Percentiles rank a stretch among this genome's conserved stretches.
Conservation (phyloP, 768 basidiomycete genomes). For the Psilocybe subaeruginosa region DNA sequence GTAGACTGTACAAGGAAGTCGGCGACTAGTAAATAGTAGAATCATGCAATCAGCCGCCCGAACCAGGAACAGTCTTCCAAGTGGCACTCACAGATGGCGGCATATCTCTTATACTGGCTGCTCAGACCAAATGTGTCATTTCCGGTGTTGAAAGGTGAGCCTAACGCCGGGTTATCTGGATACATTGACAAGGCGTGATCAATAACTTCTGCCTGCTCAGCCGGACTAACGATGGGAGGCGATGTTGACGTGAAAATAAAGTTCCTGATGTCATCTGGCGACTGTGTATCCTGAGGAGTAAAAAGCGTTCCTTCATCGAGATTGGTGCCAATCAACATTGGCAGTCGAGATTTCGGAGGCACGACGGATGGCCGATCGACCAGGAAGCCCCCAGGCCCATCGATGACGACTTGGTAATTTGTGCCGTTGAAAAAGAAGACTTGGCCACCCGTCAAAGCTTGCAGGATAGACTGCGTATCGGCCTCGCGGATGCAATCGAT, state of each 20-base stretch:
- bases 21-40: constrained; percentile 22
- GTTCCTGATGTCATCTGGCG: constrained; percentile 26
- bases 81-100: constrained; percentile 26
- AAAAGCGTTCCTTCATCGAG: constrained; percentile 38
- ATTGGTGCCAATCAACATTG: constrained; percentile 42
- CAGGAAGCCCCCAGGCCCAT: constrained; percentile 40
- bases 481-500: constrained; percentile 32
- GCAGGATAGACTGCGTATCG: constrained; percentile 3
- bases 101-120: constrained; percentile 28
- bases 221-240: constrained; percentile 26
- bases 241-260: constrained; percentile 22
- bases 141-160: constrained; percentile 47
- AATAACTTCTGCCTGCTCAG: constrained; percentile 15
- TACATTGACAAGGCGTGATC: constrained; percentile 35
- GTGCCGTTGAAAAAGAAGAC: constrained; percentile 9
- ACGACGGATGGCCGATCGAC: constrained; percentile 37
- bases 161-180: constrained; percentile 40
- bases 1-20: constrained; percentile 29
- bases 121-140: constrained; percentile 41
- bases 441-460: constrained; percentile 5
- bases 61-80: not conserved
- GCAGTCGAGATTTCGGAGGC: constrained; percentile 24
- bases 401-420: constrained; percentile 33
- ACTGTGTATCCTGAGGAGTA: constrained; percentile 22
- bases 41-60: not conserved